Percentiles rank a stretch among this genome's conserved stretches.
These are phyloP conservation scores for Tetracladium setigerum DNA, from an alignment of 495 filamentous ascomycete species.

Conservation along the genomic window DNA sequence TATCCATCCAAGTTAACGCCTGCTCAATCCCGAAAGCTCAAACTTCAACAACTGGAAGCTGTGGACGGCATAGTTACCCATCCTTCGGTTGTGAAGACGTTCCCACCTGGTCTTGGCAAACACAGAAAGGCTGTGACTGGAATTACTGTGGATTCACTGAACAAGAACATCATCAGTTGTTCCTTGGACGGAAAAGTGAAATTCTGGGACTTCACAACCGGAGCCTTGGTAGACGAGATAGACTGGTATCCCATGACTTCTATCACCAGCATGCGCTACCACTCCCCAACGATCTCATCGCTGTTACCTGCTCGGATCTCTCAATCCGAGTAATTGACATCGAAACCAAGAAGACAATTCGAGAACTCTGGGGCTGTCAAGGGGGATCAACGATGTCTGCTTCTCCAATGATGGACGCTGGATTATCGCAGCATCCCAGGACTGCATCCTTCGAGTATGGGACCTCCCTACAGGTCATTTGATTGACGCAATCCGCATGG, in stretches of 20 bases:
- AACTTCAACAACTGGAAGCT: slow-evolving; percentile 44
- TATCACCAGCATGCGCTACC: slow-evolving; percentile 69
- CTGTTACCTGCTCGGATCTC: slow-evolving; percentile 81
- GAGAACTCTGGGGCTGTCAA: slow-evolving; percentile 88
- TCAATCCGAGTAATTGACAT: slow-evolving; percentile 85
- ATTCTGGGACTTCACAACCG: slow-evolving; percentile 91
- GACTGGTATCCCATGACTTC: slow-evolving; percentile 79
- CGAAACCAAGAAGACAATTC: slow-evolving; percentile 79
- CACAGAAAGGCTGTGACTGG: slow-evolving; percentile 83
- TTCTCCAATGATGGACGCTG: slow-evolving; percentile 93
- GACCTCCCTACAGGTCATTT: slow-evolving; percentile 93
- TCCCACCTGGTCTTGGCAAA: slow-evolving; percentile 45
- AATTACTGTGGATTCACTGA: slow-evolving; percentile 74
- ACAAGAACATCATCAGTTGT: slow-evolving; percentile 75
- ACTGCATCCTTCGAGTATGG: slow-evolving; percentile 81
- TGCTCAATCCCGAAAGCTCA: slow-evolving; percentile 55
- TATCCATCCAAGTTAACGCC: slow-evolving; percentile 68
- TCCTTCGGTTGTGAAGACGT: slow-evolving; percentile 20
- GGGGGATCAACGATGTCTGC: slow-evolving; percentile 76
- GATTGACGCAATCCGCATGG: slow-evolving; percentile 77
- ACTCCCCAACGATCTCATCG: slow-evolving; percentile 79
- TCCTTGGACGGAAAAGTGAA: slow-evolving; percentile 91
- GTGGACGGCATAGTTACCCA: slow-evolving; percentile 30
- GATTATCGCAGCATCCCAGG: slow-evolving; percentile 83
- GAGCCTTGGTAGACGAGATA: slow-evolving; percentile 69